Evolutionary conservation across 1,284 basidiomycete species (phyloP), one percentile per base, ranked within the genome.

Genomic region (Apiotrichum montevideense): DNA sequence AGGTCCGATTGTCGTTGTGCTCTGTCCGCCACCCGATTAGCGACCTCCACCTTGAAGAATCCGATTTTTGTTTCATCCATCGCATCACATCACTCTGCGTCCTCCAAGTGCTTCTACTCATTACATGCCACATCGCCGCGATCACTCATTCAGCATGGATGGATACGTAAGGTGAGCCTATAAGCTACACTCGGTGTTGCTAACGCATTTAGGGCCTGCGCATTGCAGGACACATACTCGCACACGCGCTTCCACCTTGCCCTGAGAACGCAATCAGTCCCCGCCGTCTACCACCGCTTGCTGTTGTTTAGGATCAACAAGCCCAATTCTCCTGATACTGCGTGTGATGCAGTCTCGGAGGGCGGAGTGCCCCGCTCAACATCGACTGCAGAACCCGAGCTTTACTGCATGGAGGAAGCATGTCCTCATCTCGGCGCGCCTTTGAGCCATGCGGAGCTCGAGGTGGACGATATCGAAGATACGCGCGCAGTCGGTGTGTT

Each of bases 371-470:
- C 21, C 21, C 21, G 21, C 21, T 21, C 21, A 21, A 21, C 21
- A 21, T 21, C 21, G 21, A 21, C 21, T 21, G 6, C 65, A 34
- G 66, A 77, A 47, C 77, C 78, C 6, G 85, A 88, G 67, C 78
- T 88, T 8, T 91, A 90, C 69, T 86, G 84, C 46, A 91, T 93
- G 88, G 88, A 91, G 72, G 84, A 87, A 7, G 83, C 82, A 9
- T 91, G 90, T 69, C 89, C 89, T 0, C 90, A 92, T 76, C 80
- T 90, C 3, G 88, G 88, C 2, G 88, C 88, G 5, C 88, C 90
- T 51, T 80, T 91, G 68, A 87, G 86, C 35, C 86, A 89, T 60
- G 71, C 71, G 14, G 57, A 56, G 15, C 51, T 68, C 21, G 64
- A 66, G 59, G 60, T 68, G 8, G 62, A 67, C 50, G 69, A 73